These are phyloP conservation scores for Cornus florida DNA, from an alignment of 148 eudicot genomes.

Conservation along the genomic window DNA sequence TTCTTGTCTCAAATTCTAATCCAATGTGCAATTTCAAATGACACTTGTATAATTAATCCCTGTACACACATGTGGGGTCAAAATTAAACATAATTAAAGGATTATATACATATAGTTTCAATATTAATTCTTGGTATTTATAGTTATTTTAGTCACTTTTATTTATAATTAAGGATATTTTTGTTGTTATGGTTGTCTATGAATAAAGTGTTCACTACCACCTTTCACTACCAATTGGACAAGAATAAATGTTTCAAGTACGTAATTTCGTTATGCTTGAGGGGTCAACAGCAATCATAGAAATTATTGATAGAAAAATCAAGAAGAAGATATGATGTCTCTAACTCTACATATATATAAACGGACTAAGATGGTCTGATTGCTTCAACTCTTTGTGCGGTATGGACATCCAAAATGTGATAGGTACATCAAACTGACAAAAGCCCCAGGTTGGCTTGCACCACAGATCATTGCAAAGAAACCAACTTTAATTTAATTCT, in stretches of 20 bases:
- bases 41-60: not conserved
- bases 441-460: not conserved
- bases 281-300: not conserved
- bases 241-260: no score
- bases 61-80: not conserved
- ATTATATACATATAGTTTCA: not conserved
- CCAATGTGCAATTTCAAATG: not conserved
- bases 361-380: no score
- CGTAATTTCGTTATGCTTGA: no score
- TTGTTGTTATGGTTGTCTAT: no score
- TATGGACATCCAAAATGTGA: not conserved
- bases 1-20: not conserved
- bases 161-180: no score
- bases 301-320: not conserved
- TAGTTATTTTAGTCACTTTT: no score
- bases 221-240: no score
- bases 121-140: not conserved
- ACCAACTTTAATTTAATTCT: not conserved
- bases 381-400: not conserved
- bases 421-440: not conserved
- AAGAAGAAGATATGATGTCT: not conserved
- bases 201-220: no score
- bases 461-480: not conserved
- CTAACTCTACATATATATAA: not conserved
- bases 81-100: no score